Evolutionary conservation across 78 protist genomes (phyloP).

Genomic region (Paratrimastix pyriformis): DNA sequence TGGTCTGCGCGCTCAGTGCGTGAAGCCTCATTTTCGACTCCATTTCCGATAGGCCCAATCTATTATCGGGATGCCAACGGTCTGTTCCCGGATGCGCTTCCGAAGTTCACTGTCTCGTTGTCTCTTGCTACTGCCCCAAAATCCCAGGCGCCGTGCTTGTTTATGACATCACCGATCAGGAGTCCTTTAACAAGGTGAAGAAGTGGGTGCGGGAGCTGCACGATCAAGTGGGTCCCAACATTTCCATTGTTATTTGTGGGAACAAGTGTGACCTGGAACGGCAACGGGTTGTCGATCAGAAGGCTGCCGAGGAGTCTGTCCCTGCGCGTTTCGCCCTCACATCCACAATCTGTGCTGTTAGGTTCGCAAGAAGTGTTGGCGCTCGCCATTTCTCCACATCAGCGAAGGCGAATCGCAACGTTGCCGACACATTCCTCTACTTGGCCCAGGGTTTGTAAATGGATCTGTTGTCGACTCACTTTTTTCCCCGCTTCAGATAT

Average conservation of each 20-base stretch:
- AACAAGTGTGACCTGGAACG: constrained; percentile 27
- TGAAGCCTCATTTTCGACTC: background rate
- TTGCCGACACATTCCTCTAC: background rate
- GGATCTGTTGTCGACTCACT: too few relatives aligned
- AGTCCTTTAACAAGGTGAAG: constrained; percentile 14
- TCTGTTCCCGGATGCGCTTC: too few relatives aligned
- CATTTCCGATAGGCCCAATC: constrained; percentile 22
- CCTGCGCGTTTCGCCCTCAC: background rate
- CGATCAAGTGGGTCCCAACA: constrained; percentile 18
- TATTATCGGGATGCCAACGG: constrained; percentile 35
- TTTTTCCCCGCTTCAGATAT: too few relatives aligned
- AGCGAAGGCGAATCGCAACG: background rate
- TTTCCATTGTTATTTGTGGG: constrained; percentile 10
- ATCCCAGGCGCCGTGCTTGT: constrained; percentile 43
- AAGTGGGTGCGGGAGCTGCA: constrained; percentile 37
- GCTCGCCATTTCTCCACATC: constrained; percentile 6
- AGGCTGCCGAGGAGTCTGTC: background rate
- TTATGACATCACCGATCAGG: constrained; percentile 37
- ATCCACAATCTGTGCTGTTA: background rate
- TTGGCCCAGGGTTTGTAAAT: background rate
- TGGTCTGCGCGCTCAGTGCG: background rate
- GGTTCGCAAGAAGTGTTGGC: background rate
- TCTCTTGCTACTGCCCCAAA: too few relatives aligned
- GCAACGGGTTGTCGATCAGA: background rate
- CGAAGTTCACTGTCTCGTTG: too few relatives aligned